Percentiles rank a stretch among this genome's conserved stretches.
Conservation (phyloP, 305 asterid species). For the Solanum aculeatissimum region DNA sequence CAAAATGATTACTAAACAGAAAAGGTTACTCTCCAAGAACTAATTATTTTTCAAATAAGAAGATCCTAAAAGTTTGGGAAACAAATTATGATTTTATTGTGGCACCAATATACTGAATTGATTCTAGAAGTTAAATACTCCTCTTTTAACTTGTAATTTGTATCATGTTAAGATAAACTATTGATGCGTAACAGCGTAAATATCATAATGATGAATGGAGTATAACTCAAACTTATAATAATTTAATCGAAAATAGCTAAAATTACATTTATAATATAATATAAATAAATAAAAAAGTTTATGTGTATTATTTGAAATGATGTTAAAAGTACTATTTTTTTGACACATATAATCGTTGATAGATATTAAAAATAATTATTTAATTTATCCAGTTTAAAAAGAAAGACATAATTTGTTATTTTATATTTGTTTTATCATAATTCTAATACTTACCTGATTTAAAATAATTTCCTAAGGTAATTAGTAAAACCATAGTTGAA, state of each 20-base stretch:
- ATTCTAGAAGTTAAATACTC: neutral
- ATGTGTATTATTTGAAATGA: too few relatives aligned
- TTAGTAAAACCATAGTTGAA: too few relatives aligned
- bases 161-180: neutral
- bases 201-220: neutral
- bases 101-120: neutral
- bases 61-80: neutral
- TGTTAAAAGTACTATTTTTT: too few relatives aligned
- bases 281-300: too few relatives aligned
- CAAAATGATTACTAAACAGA: neutral
- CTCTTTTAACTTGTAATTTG: neutral
- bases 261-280: too few relatives aligned
- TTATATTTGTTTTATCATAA: too few relatives aligned
- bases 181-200: neutral
- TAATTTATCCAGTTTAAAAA: too few relatives aligned
- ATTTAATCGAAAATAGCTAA: neutral
- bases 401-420: too few relatives aligned
- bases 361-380: too few relatives aligned
- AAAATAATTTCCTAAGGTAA: too few relatives aligned
- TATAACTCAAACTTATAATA: neutral
- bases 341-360: too few relatives aligned
- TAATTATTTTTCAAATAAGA: neutral
- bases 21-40: neutral
- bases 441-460: too few relatives aligned
- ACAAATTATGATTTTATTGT: neutral